phyloP scores from a whole-genome alignment of 148 eudicot species.

The Polygonum maritimum region DNA sequence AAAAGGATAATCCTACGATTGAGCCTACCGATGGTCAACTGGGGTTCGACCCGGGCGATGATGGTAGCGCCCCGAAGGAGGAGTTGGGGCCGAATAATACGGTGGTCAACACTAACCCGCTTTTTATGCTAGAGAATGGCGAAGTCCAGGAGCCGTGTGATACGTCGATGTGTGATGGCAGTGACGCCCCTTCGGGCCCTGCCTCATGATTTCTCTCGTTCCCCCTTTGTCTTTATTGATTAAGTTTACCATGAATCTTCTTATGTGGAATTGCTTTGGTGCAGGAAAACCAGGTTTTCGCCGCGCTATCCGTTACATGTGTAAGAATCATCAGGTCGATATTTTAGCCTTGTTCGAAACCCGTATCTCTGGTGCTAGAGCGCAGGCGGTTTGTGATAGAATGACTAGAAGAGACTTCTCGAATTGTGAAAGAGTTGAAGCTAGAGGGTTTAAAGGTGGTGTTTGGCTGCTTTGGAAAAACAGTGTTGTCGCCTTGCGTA shows the following conservation, averaged over 20 bases:
- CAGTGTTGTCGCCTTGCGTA: background rate
- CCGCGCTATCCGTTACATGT: background rate
- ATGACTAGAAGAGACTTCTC: background rate
- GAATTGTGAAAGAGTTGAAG: background rate
- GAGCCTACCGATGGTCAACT: too few relatives aligned
- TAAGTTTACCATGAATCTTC: background rate
- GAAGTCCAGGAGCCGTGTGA: too few relatives aligned
- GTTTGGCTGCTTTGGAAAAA: background rate
- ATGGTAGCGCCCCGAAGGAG: too few relatives aligned
- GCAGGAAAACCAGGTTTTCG: background rate
- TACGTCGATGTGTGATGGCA: too few relatives aligned
- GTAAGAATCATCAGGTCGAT: background rate
- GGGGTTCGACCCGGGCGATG: too few relatives aligned
- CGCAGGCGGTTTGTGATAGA: background rate
- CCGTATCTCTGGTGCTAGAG: background rate
- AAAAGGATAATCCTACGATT: too few relatives aligned
- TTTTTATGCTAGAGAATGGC: too few relatives aligned
- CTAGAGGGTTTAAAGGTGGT: background rate
- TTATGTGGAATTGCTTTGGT: background rate
- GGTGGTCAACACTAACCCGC: too few relatives aligned
- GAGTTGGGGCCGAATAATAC: too few relatives aligned
- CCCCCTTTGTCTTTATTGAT: too few relatives aligned
- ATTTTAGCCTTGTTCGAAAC: background rate
- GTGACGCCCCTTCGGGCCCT: too few relatives aligned
- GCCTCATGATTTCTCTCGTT: too few relatives aligned